phyloP scores from a whole-genome alignment of 495 filamentous ascomycete species.

The Ascodesmis nigricans region DNA sequence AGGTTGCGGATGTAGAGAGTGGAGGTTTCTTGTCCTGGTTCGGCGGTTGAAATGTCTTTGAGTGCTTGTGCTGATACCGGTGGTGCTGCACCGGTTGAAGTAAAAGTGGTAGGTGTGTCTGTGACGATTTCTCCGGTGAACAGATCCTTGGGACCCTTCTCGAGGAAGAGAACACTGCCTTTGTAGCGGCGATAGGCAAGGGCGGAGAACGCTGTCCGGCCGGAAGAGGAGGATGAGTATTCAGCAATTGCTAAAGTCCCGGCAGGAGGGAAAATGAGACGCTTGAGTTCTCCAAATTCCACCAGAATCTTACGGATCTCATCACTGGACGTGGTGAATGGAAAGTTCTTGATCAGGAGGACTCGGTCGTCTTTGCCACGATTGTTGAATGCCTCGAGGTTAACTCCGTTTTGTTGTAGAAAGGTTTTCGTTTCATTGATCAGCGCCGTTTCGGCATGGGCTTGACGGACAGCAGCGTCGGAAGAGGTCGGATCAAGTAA shows the following conservation, averaged over 20 bases:
- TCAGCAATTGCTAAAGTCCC: constrained; percentile 87
- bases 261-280: constrained; percentile 73
- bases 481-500: constrained; percentile 82
- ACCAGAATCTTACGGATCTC: constrained; percentile 45
- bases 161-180: constrained; percentile 75
- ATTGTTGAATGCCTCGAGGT: constrained; percentile 73
- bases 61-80: constrained; percentile 27
- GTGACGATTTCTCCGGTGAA: constrained; percentile 28
- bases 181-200: constrained; percentile 79
- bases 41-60: constrained; percentile 31
- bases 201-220: constrained; percentile 54
- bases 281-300: constrained; percentile 48
- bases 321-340: constrained; percentile 49
- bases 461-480: constrained; percentile 85
- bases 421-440: constrained; percentile 92
- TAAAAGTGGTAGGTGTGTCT: constrained; percentile 7
- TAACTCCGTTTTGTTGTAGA: constrained; percentile 66
- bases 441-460: constrained; percentile 83
- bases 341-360: constrained; percentile 89
- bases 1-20: constrained; percentile 87
- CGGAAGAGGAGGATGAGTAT: constrained; percentile 53
- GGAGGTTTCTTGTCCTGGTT: constrained; percentile 33
- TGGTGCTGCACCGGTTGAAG: constrained; percentile 4
- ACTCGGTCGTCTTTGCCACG: constrained; percentile 62
- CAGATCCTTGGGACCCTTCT: constrained; percentile 73